Evolutionary conservation across 192 early-diverging fungal genomes (phyloP).

Genomic region (Borealophlyctis nickersoniae): DNA sequence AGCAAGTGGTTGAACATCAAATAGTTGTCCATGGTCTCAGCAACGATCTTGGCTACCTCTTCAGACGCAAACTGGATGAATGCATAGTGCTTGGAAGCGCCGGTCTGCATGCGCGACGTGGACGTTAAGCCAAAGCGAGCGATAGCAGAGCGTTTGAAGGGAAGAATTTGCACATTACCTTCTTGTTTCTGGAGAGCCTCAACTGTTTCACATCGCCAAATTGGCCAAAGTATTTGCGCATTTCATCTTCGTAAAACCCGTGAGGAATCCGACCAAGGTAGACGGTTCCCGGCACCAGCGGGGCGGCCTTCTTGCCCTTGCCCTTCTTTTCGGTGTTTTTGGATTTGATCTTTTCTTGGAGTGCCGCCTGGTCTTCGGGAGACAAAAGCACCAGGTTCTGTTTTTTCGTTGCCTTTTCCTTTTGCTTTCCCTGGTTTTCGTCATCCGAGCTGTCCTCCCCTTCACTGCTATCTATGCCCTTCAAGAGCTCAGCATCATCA

Average conservation of each 20-base stretch:
- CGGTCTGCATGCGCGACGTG: conserved; percentile 56
- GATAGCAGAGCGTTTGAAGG: not conserved
- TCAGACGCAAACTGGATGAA: conserved; percentile 85
- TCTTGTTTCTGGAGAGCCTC: conserved; percentile 82
- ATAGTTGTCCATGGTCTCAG: conserved; percentile 97
- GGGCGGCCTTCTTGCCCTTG: conserved; percentile 12
- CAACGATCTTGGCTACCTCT: conserved; percentile 86
- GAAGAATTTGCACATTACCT: conserved; percentile 29
- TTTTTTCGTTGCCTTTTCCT: conserved; percentile 9
- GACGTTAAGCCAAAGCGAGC: not conserved
- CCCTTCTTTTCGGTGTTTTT: conserved; percentile 9
- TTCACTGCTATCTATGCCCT: conserved; percentile 15
- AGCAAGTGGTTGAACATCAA: conserved; percentile 75
- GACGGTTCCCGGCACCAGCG: conserved; percentile 61
- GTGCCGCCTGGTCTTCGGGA: conserved; percentile 5
- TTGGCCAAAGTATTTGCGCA: conserved; percentile 87
- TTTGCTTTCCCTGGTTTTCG: not conserved
- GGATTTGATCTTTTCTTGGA: not conserved
- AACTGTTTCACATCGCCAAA: conserved; percentile 82
- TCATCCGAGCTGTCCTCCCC: conserved; percentile 29
- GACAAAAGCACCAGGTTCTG: conserved; percentile 20
- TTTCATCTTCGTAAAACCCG: conserved; percentile 92
- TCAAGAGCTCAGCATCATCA: conserved; percentile 9
- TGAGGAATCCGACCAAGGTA: conserved; percentile 92
- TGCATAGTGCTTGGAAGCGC: conserved; percentile 85